Conservation (phyloP, 208 protist genomes). For the Trypanosoma avium region DNA sequence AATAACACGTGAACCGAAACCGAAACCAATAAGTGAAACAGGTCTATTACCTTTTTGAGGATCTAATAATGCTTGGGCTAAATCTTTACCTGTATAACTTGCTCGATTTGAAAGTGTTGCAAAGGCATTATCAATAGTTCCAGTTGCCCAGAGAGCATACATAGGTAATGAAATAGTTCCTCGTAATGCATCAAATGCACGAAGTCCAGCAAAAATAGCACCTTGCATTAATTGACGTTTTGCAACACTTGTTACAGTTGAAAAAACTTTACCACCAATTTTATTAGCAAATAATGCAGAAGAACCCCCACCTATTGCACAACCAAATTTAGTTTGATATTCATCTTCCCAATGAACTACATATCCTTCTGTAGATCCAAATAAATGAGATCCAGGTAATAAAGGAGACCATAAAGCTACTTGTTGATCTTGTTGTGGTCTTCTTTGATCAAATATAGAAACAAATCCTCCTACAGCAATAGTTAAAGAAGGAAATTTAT, state of each 20-base stretch:
- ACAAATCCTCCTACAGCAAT: conserved; percentile 80
- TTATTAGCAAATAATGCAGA: conserved; percentile 40
- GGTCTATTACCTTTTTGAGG: conserved; percentile 66
- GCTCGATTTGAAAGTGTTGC: conserved; percentile 71
- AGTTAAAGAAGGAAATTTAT: conserved; percentile 42
- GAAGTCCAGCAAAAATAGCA: conserved; percentile 63
- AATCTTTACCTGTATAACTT: conserved; percentile 68
- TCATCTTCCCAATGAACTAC: conserved; percentile 83
- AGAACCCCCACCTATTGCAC: conserved; percentile 49
- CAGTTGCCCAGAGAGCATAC: conserved; percentile 73
- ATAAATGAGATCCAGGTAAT: conserved; percentile 35
- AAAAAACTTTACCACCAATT: conserved; percentile 34
- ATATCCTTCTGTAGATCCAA: conserved; percentile 57
- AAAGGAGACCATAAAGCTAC: conserved; percentile 70
- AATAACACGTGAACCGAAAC: conserved; percentile 83
- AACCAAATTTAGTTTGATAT: conserved; percentile 63
- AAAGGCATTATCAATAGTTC: conserved; percentile 88
- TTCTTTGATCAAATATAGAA: conserved; percentile 67
- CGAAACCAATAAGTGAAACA: conserved; percentile 86
- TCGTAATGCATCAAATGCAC: conserved; percentile 65
- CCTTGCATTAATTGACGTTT: conserved; percentile 58
- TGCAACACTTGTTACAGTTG: conserved; percentile 35
- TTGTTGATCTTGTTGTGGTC: conserved; percentile 75
- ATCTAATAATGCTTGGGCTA: conserved; percentile 72
- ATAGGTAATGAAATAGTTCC: conserved; percentile 68